Percentiles rank a stretch among this genome's conserved stretches.
Conservation (phyloP, 352 stramenopile genomes). For the Phytophthora tubulina region DNA sequence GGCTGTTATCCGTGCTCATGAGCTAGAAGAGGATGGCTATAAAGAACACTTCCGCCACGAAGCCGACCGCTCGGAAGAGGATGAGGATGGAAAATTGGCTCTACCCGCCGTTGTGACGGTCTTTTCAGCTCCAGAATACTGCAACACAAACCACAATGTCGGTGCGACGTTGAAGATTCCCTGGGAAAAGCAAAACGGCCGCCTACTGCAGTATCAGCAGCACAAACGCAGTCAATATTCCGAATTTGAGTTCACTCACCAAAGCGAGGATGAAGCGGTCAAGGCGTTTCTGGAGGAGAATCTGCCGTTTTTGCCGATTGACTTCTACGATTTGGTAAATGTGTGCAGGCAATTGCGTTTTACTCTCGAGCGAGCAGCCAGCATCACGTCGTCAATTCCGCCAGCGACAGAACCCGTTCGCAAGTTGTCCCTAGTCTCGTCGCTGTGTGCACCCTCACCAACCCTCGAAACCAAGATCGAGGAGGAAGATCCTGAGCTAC, state of each 20-base stretch:
- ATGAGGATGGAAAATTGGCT: slow-evolving; percentile 22
- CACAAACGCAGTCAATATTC: slow-evolving; percentile 71
- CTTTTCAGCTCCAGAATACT: slow-evolving; percentile 89
- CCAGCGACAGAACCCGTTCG: slow-evolving; percentile 13
- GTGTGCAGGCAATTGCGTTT: slow-evolving; percentile 68
- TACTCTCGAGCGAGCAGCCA: slow-evolving; percentile 53
- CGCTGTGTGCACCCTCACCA: slow-evolving; percentile 38
- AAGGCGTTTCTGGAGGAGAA: slow-evolving; percentile 61
- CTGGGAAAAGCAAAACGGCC: slow-evolving; percentile 50
- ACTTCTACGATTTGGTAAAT: slow-evolving; percentile 80
- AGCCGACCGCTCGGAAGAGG: slow-evolving; percentile 18
- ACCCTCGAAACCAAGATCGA: slow-evolving; percentile 28
- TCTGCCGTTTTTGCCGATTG: slow-evolving; percentile 78
- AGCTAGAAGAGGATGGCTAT: slow-evolving; percentile 83
- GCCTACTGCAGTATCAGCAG: slow-evolving; percentile 70
- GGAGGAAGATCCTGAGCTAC: slow-evolving; percentile 41
- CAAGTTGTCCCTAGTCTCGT: slow-evolving; percentile 48
- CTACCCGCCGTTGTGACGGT: slow-evolving; percentile 79
- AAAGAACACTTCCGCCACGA: slow-evolving; percentile 73
- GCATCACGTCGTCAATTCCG: slow-evolving; percentile 28
- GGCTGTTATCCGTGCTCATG: slow-evolving; percentile 80
- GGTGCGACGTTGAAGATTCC: slow-evolving; percentile 77
- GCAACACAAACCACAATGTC: slow-evolving; percentile 86
- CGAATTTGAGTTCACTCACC: slow-evolving; percentile 60
- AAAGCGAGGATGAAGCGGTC: slow-evolving; percentile 69